These are phyloP conservation scores for Podaxis sp. DNA, from an alignment of 768 basidiomycete genomes.

Conservation along the genomic window DNA sequence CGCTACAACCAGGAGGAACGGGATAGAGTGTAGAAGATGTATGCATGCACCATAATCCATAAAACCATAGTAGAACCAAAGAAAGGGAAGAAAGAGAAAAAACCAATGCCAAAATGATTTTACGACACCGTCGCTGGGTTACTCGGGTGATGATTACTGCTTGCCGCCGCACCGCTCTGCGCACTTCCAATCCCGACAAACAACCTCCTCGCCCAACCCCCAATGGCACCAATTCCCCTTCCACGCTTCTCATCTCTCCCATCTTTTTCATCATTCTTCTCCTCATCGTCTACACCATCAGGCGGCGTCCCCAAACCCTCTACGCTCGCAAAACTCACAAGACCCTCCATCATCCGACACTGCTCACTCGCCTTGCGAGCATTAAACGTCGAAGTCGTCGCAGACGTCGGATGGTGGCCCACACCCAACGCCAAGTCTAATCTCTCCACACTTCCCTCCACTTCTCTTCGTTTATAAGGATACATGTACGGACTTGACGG, in stretches of 20 bases:
- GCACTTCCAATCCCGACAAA: slow-evolving; percentile 12
- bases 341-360: slow-evolving; percentile 24
- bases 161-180: background rate
- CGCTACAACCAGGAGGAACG: background rate
- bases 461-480: background rate
- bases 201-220: slow-evolving; percentile 20
- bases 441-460: slow-evolving; percentile 1
- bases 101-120: background rate
- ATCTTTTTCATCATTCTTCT: slow-evolving; percentile 14
- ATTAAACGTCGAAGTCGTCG: slow-evolving; percentile 17
- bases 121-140: slow-evolving; percentile 1
- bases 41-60: background rate
- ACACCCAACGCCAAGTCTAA: background rate
- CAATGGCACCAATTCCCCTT: slow-evolving; percentile 14
- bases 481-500: slow-evolving; percentile 2
- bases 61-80: background rate
- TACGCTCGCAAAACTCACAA: slow-evolving; percentile 23
- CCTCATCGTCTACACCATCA: slow-evolving; percentile 17
- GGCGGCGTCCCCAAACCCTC: slow-evolving; percentile 25
- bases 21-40: background rate
- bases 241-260: slow-evolving; percentile 11
- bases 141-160: background rate
- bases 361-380: slow-evolving; percentile 21
- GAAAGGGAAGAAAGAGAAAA: background rate
- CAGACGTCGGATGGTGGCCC: background rate